A percentile compares a stretch with the other conserved stretches of the same genome.
Conservation (phyloP, 2,329 filamentous ascomycete genomes). For the Xylariaceae sp. region DNA sequence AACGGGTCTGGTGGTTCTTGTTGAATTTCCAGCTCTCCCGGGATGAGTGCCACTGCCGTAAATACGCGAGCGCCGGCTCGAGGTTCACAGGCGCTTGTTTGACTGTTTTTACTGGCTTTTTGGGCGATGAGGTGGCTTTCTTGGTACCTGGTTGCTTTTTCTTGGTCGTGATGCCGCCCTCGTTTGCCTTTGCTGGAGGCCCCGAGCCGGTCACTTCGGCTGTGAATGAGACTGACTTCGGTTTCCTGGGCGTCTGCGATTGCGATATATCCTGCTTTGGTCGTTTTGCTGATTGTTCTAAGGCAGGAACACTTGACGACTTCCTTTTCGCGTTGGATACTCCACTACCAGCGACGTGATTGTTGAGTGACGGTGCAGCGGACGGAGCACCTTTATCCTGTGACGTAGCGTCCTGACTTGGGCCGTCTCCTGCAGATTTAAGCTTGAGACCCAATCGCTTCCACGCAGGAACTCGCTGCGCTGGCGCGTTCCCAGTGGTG, state of each 20-base stretch:
- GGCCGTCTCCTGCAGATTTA: constrained; percentile 38
- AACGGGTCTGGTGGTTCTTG: constrained; percentile 81
- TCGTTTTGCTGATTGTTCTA: constrained; percentile 28
- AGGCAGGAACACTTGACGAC: constrained; percentile 26
- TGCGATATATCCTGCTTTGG: constrained; percentile 26
- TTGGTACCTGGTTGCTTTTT: constrained; percentile 33
- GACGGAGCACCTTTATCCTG: constrained; percentile 21
- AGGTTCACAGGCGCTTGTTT: constrained; percentile 41
- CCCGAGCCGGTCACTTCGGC: constrained; percentile 18
- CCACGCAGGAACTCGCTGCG: constrained; percentile 52
- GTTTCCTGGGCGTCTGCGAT: constrained; percentile 37
- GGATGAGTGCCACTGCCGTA: constrained; percentile 68
- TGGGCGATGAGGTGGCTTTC: constrained; percentile 27
- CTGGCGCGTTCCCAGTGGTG: constrained; percentile 37
- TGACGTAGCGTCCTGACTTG: constrained; percentile 24
- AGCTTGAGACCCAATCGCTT: constrained; percentile 61
- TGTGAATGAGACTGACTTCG: constrained; percentile 43
- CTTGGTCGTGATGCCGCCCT: constrained; percentile 14
- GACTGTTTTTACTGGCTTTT: constrained; percentile 16
- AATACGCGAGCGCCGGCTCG: constrained; percentile 68
- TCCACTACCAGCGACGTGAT: constrained; percentile 5
- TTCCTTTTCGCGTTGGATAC: constrained; percentile 26
- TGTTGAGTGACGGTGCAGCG: constrained; percentile 18
- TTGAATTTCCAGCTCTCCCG: constrained; percentile 88
- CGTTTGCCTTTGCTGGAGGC: constrained; percentile 16